phyloP scores from a whole-genome alignment of 306 rosid species.

The Mimosa bimucronata region DNA sequence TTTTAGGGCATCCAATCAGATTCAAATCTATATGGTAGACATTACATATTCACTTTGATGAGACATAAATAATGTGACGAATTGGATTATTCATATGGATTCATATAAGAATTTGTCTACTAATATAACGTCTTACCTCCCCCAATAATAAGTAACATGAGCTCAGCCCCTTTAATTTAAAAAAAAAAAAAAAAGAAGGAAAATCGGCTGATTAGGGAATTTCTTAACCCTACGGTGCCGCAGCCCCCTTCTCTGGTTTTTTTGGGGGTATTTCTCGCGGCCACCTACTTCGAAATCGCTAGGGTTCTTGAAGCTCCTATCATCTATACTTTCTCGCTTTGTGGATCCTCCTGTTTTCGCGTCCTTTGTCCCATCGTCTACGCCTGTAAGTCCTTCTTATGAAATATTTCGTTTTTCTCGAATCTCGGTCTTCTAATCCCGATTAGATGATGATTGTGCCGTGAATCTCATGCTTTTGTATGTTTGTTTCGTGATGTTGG shows the following conservation, averaged over 20 bases:
- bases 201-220: not conserved
- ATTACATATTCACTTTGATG: no score
- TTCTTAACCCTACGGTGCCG: not conserved
- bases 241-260: not conserved
- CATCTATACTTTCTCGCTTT: not conserved
- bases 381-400: not conserved
- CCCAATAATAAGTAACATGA: no score
- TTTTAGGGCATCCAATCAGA: no score
- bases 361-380: not conserved
- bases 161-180: no score
- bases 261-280: not conserved
- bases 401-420: not conserved
- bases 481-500: constrained; percentile 1
- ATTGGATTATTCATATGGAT: no score
- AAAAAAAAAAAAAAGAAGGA: no score
- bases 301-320: not conserved
- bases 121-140: no score
- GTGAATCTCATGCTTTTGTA: constrained; percentile 26
- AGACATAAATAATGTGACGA: no score
- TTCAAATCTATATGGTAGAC: no score
- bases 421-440: not conserved
- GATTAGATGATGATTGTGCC: constrained; percentile 20
- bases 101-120: no score
- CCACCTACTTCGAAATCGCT: not conserved
- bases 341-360: not conserved